A percentile compares a stretch with the other conserved stretches of the same genome.
Conservation (phyloP, 2,329 filamentous ascomycete species). For the Diaporthe sp. region DNA sequence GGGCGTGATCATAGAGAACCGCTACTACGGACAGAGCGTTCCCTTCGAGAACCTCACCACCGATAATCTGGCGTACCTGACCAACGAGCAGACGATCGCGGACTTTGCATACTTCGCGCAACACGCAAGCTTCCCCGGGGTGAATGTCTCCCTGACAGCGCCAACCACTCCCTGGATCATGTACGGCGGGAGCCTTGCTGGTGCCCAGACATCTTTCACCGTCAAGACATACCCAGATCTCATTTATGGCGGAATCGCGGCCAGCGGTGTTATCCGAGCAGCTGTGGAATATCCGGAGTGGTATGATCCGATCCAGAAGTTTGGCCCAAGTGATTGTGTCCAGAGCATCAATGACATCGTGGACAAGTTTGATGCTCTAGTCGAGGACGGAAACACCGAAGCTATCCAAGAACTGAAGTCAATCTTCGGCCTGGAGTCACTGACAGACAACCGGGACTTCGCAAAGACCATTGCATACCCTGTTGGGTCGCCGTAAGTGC, state of each 20-base stretch:
- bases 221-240: constrained; percentile 60
- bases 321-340: constrained; percentile 63
- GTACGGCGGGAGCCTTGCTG: constrained; percentile 41
- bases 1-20: constrained; percentile 67
- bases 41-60: constrained; percentile 63
- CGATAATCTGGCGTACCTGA: constrained; percentile 63
- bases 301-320: constrained; percentile 65
- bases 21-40: constrained; percentile 65
- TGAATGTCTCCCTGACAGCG: constrained; percentile 58
- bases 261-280: constrained; percentile 59
- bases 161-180: constrained; percentile 53
- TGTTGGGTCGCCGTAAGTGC: constrained; percentile 54
- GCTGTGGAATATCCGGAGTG: constrained; percentile 62
- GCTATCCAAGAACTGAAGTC: constrained; percentile 61
- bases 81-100: constrained; percentile 66
- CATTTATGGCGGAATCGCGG: constrained; percentile 63
- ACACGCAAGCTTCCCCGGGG: constrained; percentile 58
- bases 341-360: constrained; percentile 63
- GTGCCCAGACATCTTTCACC: constrained; percentile 51
- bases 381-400: constrained; percentile 56
- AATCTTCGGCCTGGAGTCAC: constrained; percentile 60
- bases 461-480: constrained; percentile 63
- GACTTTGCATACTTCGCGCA: constrained; percentile 67
- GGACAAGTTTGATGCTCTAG: constrained; percentile 63
- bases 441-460: constrained; percentile 62